Conservation (phyloP, 2,329 filamentous ascomycete genomes). For the Escovopsis sp. region DNA sequence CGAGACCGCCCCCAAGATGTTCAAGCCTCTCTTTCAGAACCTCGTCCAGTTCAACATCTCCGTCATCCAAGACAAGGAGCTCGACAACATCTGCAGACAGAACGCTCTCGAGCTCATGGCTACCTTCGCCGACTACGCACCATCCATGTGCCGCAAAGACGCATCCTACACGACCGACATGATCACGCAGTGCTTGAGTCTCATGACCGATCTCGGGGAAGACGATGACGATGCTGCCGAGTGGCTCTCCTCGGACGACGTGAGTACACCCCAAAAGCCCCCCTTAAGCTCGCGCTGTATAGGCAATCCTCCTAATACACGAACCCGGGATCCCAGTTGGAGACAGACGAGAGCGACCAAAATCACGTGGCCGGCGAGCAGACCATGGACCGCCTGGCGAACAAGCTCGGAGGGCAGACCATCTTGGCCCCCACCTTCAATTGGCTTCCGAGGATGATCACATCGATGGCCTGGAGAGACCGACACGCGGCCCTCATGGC, state of each 20-base stretch:
- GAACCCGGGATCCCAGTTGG: constrained; percentile 43
- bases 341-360: constrained; percentile 87
- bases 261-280: constrained; percentile 27
- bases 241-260: constrained; percentile 86
- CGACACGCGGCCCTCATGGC: constrained; percentile 96
- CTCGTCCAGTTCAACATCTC: constrained; percentile 86
- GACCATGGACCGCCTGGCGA: constrained; percentile 93
- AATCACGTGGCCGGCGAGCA: constrained; percentile 98
- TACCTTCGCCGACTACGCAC: constrained; percentile 89
- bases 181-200: constrained; percentile 93
- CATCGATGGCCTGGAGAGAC: constrained; percentile 84
- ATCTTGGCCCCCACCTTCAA: constrained; percentile 87
- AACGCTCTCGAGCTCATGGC: constrained; percentile 96
- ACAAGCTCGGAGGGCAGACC: constrained; percentile 90
- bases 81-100: constrained; percentile 78
- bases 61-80: constrained; percentile 89
- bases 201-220: constrained; percentile 93
- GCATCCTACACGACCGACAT: constrained; percentile 84
- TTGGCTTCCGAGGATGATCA: constrained; percentile 97
- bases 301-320: constrained; percentile 12
- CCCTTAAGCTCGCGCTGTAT: not conserved
- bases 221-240: constrained; percentile 92
- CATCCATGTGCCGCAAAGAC: constrained; percentile 90
- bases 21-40: constrained; percentile 84
- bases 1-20: constrained; percentile 93